Base-by-base conservation (phyloP, 139 green algal genomes). In the Chlorella sp. region DNA sequence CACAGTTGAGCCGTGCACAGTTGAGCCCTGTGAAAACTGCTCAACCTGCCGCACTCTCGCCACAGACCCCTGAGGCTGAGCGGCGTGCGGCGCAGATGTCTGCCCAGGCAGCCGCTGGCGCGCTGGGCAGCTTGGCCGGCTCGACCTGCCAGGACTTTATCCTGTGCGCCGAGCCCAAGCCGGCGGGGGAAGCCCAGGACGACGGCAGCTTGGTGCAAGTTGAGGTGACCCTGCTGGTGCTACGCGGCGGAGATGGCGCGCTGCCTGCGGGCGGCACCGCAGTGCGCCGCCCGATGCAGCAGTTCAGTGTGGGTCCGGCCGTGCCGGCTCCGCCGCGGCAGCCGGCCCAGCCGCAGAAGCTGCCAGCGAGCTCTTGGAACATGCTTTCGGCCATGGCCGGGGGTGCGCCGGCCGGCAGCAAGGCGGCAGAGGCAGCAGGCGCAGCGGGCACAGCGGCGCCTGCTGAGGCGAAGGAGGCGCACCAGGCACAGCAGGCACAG, bases 91-190 rank as follows among this genome's bases (percentile, higher is more conserved):
- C 38, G 56, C 88, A 84, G 30, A 81, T 85, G 51, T 85, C 87
- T 2, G 87, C 86, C 56, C 90, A 93, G 83, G 90, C 90, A 34
- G 87, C 89, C 32, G 87, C 87, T 2, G 90, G 89, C 17, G 87
- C 89, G 26, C 85, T 93, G 41, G 72, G 69, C 43, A 73, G 8
- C 41, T 67, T 94, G 64, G 90, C 90, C 38, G 92, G 93, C 19
- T 48, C 73, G 11, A 54, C 75, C 40, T 97, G 94, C 88, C 54
- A 92, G 28, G 93, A 97, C 65, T 94, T 96, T 67, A 90, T 96
- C 26, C 86, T 96, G 65, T 96, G 91, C 83, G 90, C 91, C 3
- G 43, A 84, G 82, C 44, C 76, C 1, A 40, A 38, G 69, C 0
- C 64, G 70, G 40, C 76, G 64, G 80, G 44, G 32, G 34, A 54